Percentiles rank a stretch among this genome's conserved stretches.
phyloP scores from a whole-genome alignment of 306 rosid species.

The Cucurbita moschata region DNA sequence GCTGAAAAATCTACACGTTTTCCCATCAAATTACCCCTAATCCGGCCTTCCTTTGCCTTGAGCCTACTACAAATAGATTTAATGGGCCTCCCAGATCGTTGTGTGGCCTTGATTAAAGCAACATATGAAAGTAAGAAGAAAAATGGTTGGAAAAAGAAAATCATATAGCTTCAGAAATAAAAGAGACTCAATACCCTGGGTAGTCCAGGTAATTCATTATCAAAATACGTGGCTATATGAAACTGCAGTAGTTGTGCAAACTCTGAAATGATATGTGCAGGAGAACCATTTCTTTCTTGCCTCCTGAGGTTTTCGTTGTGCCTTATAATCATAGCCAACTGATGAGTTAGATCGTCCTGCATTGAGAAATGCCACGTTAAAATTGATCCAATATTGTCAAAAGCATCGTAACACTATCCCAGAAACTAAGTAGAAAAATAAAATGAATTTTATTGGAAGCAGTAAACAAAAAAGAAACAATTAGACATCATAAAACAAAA shows the following conservation, averaged over 20 bases:
- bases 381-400: neutral
- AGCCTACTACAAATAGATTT: conserved; percentile 98
- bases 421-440: neutral
- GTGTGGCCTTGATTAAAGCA: conserved; percentile 57
- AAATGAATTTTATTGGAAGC: neutral
- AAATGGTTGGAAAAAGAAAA: neutral
- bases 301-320: conserved; percentile 85
- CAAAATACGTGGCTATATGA: conserved; percentile 93
- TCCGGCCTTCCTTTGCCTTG: conserved; percentile 98
- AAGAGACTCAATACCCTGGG: conserved; percentile 55
- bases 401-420: neutral
- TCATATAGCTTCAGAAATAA: neutral
- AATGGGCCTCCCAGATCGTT: conserved; percentile 95
- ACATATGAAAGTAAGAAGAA: neutral
- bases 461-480: neutral
- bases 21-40: conserved; percentile 97
- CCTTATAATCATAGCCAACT: conserved; percentile 92
- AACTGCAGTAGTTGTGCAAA: conserved; percentile 94
- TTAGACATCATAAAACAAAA: neutral
- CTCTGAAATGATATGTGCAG: conserved; percentile 93
- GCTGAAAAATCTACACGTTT: conserved; percentile 98
- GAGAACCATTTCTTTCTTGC: conserved; percentile 95
- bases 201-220: conserved; percentile 89
- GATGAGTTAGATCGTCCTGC: conserved; percentile 97
- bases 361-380: conserved; percentile 3